Conservation (phyloP, 495 filamentous ascomycete species). For the Cercophora newfieldiana region DNA sequence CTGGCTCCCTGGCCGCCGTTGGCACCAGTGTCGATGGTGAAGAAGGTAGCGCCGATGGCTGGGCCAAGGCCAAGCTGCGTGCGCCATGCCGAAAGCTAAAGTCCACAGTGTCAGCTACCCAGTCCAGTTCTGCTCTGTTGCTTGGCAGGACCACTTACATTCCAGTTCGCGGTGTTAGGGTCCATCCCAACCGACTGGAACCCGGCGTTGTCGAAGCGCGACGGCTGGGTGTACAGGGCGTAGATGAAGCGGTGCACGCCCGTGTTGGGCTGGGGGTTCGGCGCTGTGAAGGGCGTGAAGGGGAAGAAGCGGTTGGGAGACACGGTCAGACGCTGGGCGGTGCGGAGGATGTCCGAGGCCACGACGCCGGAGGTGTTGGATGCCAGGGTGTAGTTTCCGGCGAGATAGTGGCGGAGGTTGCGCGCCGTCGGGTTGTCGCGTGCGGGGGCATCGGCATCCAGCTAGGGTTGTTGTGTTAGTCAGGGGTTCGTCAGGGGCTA, state of each 20-base stretch:
- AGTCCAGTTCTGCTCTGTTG: not conserved
- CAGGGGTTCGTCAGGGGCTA: not conserved
- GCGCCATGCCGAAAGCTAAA: constrained; percentile 16
- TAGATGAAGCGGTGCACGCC: constrained; percentile 32
- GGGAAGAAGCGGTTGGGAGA: constrained; percentile 16
- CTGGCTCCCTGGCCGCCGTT: constrained; percentile 19
- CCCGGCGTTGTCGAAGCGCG: constrained; percentile 21
- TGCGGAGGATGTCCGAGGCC: constrained; percentile 23
- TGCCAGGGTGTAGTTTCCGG: constrained; percentile 28
- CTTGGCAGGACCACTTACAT: constrained; percentile 19
- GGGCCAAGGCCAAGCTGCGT: constrained; percentile 29
- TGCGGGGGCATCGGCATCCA: constrained; percentile 29
- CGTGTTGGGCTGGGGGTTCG: constrained; percentile 19
- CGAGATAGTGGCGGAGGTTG: constrained; percentile 30
- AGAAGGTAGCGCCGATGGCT: constrained; percentile 32
- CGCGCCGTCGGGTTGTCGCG: constrained; percentile 25
- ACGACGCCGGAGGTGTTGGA: constrained; percentile 17
- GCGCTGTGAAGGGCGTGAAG: constrained; percentile 25
- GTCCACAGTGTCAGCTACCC: not conserved
- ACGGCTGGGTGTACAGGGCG: constrained; percentile 30
- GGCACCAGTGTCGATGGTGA: constrained; percentile 24
- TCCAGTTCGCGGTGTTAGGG: constrained; percentile 23
- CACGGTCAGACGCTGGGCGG: constrained; percentile 25
- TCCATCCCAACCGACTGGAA: constrained; percentile 30
- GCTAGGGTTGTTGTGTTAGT: constrained; percentile 8